Base-by-base conservation (phyloP, 164 flowering plant genomes). In the Vitis rupestris region DNA sequence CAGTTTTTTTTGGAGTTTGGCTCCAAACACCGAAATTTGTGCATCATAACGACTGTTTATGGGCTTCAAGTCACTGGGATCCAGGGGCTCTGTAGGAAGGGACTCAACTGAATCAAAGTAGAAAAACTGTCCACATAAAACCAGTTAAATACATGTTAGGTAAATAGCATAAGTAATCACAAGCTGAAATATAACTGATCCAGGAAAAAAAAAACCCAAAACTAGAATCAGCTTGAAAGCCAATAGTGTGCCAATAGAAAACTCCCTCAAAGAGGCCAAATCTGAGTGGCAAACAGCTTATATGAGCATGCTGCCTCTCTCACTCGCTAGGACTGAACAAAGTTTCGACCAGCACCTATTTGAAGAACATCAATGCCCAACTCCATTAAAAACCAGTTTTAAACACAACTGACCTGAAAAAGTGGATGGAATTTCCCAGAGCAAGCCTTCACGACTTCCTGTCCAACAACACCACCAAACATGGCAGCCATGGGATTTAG, bases 401-500 rank as follows among this genome's bases (percentile, higher is more conserved):
- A 37, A 37, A 37, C 44, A 37, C 44, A 37, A 37, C 44, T 37
- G 44, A 90, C 98, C 94, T 93, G 94, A 59, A 78, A 87, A 63
- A 92, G 89, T 19, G 98, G 98, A 79, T 90, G 98, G 67, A 92
- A 92, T 77, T 93, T 93, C 62, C 96, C 96, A 74, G 98, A 90
- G 83, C 98, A 93, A 10, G 98, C 98, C 79, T 92, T 92, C 59
- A 92, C 90, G 68, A 89, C 90, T 77, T 92, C 97, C 67, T 90
- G 97, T 23, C 95, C 98, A 52, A 92, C 97, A 69, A 93, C 82
- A 63, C 98, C 94, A 74, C 97, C 98, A 80, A 93, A 90, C 94
- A 93, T 89, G 52, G 98, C 98, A 72, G 98, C 98, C 98, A 93
- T 93, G 14, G 98, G 98, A 71, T 90, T 92, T 62, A 92, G 70